A percentile compares a stretch with the other conserved stretches of the same genome.
Conservation (phyloP, 257 asterid genomes). For the Orobanche coerulescens region DNA sequence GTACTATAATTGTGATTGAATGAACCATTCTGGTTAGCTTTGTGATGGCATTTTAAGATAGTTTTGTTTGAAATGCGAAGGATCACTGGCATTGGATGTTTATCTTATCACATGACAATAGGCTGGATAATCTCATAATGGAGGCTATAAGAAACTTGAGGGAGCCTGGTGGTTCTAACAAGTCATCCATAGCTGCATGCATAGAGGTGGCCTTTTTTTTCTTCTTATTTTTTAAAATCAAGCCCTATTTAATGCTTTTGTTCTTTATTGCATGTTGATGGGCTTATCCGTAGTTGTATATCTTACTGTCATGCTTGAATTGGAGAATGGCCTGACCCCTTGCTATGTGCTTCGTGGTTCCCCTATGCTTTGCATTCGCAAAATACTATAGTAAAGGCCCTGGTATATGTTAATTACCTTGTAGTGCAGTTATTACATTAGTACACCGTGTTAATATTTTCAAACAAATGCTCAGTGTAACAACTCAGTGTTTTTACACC, state of each 20-base stretch:
- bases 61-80: constrained; percentile 18
- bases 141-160: constrained; percentile 81
- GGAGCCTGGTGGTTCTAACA: constrained; percentile 85
- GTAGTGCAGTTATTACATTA: neutral
- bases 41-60: constrained; percentile 10
- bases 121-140: constrained; percentile 88
- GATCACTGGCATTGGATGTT: constrained; percentile 17
- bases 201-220: constrained; percentile 54
- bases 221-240: neutral
- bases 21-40: neutral
- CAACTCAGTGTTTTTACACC: constrained; percentile 1
- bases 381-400: neutral
- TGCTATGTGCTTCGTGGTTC: neutral
- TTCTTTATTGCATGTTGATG: neutral
- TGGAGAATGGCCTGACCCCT: too few species aligned
- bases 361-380: constrained; percentile 4
- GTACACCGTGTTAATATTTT: neutral
- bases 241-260: neutral
- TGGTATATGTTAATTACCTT: constrained; percentile 7
- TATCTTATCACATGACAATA: constrained; percentile 27
- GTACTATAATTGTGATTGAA: neutral
- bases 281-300: too few species aligned
- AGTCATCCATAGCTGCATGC: constrained; percentile 73
- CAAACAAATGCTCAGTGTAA: neutral
- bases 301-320: too few species aligned